These are phyloP conservation scores for Trypanosoma scelopori DNA, from an alignment of 208 protist species.

Conservation along the genomic window DNA sequence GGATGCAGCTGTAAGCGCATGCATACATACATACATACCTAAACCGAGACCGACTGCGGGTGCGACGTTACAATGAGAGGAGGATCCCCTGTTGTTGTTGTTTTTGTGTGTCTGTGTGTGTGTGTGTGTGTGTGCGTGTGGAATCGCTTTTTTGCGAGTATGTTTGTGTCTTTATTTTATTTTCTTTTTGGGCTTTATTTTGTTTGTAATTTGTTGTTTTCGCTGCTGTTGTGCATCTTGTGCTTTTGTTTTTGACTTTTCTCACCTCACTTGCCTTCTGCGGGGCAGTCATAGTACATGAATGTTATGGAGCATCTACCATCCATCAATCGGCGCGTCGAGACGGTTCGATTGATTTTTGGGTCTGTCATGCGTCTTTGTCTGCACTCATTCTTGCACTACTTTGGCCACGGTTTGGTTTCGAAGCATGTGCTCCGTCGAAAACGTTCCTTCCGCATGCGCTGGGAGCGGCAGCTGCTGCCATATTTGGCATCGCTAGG, in stretches of 20 bases:
- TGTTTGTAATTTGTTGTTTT: not conserved
- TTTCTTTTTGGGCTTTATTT: not conserved
- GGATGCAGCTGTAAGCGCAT: not conserved
- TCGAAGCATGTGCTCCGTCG: conserved; percentile 41
- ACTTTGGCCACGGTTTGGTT: conserved; percentile 48
- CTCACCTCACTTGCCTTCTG: not conserved
- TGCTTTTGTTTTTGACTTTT: not conserved
- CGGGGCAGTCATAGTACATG: not conserved
- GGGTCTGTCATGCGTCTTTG: conserved; percentile 73
- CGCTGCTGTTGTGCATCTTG: not conserved
- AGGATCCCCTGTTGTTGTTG: not conserved
- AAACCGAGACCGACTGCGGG: too few species aligned
- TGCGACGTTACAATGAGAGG: not conserved
- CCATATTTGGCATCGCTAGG: conserved; percentile 54
- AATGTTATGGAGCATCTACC: conserved; percentile 42
- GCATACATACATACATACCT: not conserved
- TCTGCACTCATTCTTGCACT: conserved; percentile 58
- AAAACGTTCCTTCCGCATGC: conserved; percentile 30
- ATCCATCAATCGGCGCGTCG: conserved; percentile 45
- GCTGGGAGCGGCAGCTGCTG: conserved; percentile 34
- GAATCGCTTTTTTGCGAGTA: conserved; percentile 4
- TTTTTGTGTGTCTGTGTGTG: conserved; percentile 11
- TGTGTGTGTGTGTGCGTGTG: too few species aligned
- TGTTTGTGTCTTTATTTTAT: not conserved
- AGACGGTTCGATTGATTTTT: conserved; percentile 54